Percentiles rank a stretch among this genome's conserved stretches.
phyloP scores from a whole-genome alignment of 2,329 filamentous ascomycete species.

The Fusarium sp. region DNA sequence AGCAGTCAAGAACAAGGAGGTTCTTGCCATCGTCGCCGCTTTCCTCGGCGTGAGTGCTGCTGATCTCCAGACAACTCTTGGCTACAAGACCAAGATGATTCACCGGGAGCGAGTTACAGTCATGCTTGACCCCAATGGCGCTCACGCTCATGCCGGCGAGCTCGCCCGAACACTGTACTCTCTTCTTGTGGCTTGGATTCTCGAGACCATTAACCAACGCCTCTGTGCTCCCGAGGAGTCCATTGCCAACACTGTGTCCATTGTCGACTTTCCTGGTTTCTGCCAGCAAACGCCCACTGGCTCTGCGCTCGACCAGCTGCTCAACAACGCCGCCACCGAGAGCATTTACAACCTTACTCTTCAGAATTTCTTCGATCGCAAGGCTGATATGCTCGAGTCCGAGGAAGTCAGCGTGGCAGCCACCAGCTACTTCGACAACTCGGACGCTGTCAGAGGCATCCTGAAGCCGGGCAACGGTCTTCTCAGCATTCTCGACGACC shows the following conservation, averaged over 20 bases:
- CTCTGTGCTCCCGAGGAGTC: slow-evolving; percentile 87
- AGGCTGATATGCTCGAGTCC: slow-evolving; percentile 90
- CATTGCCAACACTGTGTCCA: slow-evolving; percentile 91
- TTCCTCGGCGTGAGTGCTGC: slow-evolving; percentile 86
- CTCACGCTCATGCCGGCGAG: slow-evolving; percentile 91
- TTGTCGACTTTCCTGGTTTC: slow-evolving; percentile 97
- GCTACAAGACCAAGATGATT: slow-evolving; percentile 97
- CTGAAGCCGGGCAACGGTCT: slow-evolving; percentile 93
- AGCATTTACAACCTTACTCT: slow-evolving; percentile 91
- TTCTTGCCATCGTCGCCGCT: slow-evolving; percentile 85
- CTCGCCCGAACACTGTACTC: slow-evolving; percentile 93
- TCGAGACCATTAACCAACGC: slow-evolving; percentile 90
- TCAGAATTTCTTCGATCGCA: slow-evolving; percentile 95
- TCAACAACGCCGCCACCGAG: slow-evolving; percentile 94
- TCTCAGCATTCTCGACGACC: slow-evolving; percentile 93
- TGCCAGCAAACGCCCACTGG: slow-evolving; percentile 83
- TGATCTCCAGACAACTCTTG: slow-evolving; percentile 86
- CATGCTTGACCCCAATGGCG: slow-evolving; percentile 93
- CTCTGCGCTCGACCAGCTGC: slow-evolving; percentile 87
- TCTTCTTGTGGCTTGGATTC: slow-evolving; percentile 90
- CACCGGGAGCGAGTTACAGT: slow-evolving; percentile 97
- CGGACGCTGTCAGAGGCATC: slow-evolving; percentile 89
- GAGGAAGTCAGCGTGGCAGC: slow-evolving; percentile 91
- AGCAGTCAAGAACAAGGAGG: slow-evolving; percentile 92
- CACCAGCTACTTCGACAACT: slow-evolving; percentile 98